phyloP scores from a whole-genome alignment of 768 basidiomycete species.

The Mycena belliarum region DNA sequence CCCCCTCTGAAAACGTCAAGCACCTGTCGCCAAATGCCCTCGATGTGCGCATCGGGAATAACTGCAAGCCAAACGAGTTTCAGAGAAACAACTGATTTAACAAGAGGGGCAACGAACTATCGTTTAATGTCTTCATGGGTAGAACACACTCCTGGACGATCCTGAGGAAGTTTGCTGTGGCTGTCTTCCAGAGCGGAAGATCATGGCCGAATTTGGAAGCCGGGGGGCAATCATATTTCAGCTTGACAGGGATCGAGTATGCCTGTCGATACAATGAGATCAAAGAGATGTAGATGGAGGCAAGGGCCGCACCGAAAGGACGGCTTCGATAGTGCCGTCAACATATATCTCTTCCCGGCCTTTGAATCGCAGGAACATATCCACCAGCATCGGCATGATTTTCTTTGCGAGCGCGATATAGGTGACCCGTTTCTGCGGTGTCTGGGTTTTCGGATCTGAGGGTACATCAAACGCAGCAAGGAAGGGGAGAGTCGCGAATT shows the following conservation, averaged over 20 bases:
- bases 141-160: conserved; percentile 68
- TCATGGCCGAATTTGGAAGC: conserved; percentile 89
- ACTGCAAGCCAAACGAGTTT: conserved; percentile 33
- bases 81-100: not conserved
- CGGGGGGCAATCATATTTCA: conserved; percentile 93
- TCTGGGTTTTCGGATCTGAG: conserved; percentile 38
- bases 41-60: conserved; percentile 63
- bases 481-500: conserved; percentile 87
- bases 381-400: conserved; percentile 80
- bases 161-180: conserved; percentile 75
- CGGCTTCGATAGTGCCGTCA: conserved; percentile 83
- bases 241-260: conserved; percentile 86
- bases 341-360: conserved; percentile 61
- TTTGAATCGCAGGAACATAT: conserved; percentile 73
- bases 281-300: too few relatives aligned
- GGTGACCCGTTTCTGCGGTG: conserved; percentile 68
- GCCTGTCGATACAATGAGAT: conserved; percentile 46
- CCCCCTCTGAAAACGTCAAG: conserved; percentile 82
- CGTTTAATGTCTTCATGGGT: conserved; percentile 51
- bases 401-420: conserved; percentile 91
- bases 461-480: conserved; percentile 71
- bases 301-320: conserved; percentile 63
- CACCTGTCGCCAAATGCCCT: conserved; percentile 84
- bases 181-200: conserved; percentile 91
- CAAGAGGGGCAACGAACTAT: conserved; percentile 38